Evolutionary conservation across 75 land plant genomes (phyloP), one percentile per base, ranked within the genome.

Genomic region (Azolla pinnata): DNA sequence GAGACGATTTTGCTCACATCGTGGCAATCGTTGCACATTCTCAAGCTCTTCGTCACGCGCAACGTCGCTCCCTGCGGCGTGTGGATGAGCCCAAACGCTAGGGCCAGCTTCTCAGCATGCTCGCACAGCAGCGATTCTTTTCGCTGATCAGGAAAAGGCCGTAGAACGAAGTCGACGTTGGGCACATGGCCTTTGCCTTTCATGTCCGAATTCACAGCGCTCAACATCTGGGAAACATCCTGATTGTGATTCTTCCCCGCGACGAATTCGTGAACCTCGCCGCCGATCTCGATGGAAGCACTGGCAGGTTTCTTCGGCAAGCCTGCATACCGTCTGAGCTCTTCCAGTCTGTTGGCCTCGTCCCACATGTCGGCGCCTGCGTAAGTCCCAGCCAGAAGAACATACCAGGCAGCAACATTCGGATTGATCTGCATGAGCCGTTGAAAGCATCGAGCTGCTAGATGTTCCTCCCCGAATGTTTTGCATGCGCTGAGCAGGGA

Each of bases 401-500:
- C 78, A 50, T 75, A 75, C 29, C 59, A 57, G 1, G 74, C 67
- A 26, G 65, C 52, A 24, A 49, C 67, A 20, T n/a, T 2, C 44
- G 63, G 69, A 38, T 67, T 57, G 60, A 74, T 24, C 12, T 61
- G 67, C 38, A 72, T 38, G 29, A 75, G 18, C 54, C 47, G 44
- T 38, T 21, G 49, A n/a, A 58, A 68, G 10, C 67, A 65, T 49
- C 64, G 48, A 33, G 45, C 18, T 2, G 64, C 72, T 32, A 78
- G 21, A 32, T 78, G 72, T 31, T 42, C 31, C 9, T 70, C 65
- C 23, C 75, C 73, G 56, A 62, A 72, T 59, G 46, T 57, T 59
- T 62, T 75, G 49, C 79, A 76, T 61, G 76, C 72, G 31, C 79
- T 72, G 44, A 76, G 33, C 44, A 81, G 75, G 31, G 80, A 63